Percentiles rank a stretch among this genome's conserved stretches.
Conservation (phyloP, 2,329 filamentous ascomycete species). For the Kalmusia sp. region DNA sequence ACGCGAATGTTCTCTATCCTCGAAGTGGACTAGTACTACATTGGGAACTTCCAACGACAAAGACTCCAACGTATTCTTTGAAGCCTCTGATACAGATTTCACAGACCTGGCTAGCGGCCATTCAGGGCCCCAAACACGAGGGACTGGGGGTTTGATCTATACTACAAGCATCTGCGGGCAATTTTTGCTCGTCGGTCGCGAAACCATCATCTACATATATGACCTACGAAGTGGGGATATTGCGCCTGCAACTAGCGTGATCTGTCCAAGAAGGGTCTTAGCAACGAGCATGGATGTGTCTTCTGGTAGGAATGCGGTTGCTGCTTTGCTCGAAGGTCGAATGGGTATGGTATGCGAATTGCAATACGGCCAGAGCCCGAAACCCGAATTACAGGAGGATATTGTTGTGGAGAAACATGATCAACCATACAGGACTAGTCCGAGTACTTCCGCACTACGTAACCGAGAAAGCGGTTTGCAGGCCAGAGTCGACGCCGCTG, state of each 20-base stretch:
- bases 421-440: slow-evolving; percentile 11
- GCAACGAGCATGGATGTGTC: slow-evolving; percentile 70
- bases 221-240: slow-evolving; percentile 49
- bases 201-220: slow-evolving; percentile 65
- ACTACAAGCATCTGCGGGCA: slow-evolving; percentile 65
- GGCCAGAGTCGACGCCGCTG: slow-evolving; percentile 8
- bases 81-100: slow-evolving; percentile 43
- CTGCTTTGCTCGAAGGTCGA: slow-evolving; percentile 65
- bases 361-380: slow-evolving; percentile 12
- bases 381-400: slow-evolving; percentile 14
- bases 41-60: slow-evolving; percentile 12
- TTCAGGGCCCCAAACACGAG: slow-evolving; percentile 14
- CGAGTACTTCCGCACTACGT: slow-evolving; percentile 17
- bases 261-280: slow-evolving; percentile 64
- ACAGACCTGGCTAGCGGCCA: slow-evolving; percentile 37
- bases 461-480: slow-evolving; percentile 18
- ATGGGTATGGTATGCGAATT: slow-evolving; percentile 67
- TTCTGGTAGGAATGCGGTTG: slow-evolving; percentile 61
- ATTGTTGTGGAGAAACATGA: slow-evolving; percentile 17
- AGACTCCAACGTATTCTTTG: slow-evolving; percentile 17
- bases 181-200: slow-evolving; percentile 64
- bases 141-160: slow-evolving; percentile 50
- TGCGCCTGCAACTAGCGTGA: slow-evolving; percentile 59
- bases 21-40: slow-evolving; percentile 49
- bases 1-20: slow-evolving; percentile 57